These are phyloP conservation scores for Chytriomyces sp. DNA, from an alignment of 192 early-diverging fungal genomes.

Conservation along the genomic window DNA sequence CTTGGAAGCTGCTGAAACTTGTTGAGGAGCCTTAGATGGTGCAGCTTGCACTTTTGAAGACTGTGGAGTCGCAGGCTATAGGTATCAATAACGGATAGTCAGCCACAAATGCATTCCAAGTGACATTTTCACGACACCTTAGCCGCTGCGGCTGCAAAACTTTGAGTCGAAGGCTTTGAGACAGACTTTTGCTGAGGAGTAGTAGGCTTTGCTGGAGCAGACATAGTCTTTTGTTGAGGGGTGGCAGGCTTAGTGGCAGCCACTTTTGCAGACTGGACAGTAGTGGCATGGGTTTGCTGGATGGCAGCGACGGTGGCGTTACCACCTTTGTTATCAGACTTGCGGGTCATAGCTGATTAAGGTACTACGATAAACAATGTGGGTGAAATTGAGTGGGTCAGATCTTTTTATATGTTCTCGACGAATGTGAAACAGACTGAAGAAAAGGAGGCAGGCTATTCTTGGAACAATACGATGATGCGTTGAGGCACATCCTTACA, in stretches of 20 bases:
- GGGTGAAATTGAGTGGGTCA: no score
- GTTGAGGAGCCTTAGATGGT: slow-evolving; percentile 1
- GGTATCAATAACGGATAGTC: neutral
- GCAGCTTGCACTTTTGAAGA: neutral
- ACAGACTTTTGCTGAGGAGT: neutral
- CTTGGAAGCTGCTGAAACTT: neutral
- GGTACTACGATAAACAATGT: no score
- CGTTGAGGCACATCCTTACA: no score
- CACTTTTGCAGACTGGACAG: slow-evolving; percentile 10
- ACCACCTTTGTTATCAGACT: neutral
- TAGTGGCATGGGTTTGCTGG: slow-evolving; percentile 9
- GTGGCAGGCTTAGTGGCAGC: neutral
- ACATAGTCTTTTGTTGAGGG: neutral
- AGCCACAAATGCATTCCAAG: no score
- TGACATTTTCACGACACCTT: no score
- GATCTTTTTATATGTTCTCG: no score
- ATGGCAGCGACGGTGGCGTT: slow-evolving; percentile 23
- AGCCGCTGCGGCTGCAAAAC: neutral
- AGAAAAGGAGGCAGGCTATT: no score
- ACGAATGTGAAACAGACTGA: no score
- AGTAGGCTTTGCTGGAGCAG: neutral
- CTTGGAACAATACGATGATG: no score
- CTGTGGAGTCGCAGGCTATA: slow-evolving; percentile 16
- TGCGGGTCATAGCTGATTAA: slow-evolving; percentile 1
- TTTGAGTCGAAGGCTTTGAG: slow-evolving; percentile 11